A percentile compares a stretch with the other conserved stretches of the same genome.
These are phyloP conservation scores for Isoetes taiwanensis DNA, from an alignment of 75 land plant species.

Conservation along the genomic window DNA sequence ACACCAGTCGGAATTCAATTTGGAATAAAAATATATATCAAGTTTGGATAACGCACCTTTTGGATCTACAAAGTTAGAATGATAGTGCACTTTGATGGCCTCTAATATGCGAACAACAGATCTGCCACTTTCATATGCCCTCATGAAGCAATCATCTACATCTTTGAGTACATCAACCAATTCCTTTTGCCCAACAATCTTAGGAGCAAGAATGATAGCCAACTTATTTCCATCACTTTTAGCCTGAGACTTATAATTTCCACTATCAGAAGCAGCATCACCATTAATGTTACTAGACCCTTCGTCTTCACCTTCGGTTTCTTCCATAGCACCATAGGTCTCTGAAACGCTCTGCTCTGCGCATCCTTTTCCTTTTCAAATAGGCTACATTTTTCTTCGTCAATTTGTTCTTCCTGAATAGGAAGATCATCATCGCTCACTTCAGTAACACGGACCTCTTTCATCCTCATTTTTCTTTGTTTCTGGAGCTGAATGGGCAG, in stretches of 20 bases:
- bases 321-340: background rate
- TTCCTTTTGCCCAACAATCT: background rate
- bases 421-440: no score
- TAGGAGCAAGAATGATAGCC: background rate
- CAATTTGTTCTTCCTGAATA: no score
- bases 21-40: no score
- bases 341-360: background rate
- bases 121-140: background rate
- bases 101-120: background rate
- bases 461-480: background rate
- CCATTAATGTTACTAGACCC: background rate
- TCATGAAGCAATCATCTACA: background rate
- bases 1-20: no score
- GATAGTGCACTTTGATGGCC: conserved; percentile 4
- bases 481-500: background rate
- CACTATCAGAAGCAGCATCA: no score
- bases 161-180: background rate
- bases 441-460: no score
- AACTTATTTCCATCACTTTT: no score
- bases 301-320: background rate
- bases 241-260: no score
- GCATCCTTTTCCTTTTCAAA: no score
- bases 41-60: no score
- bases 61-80: conserved; percentile 5
- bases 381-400: no score